Base-by-base conservation (phyloP, 805 yeast species). In the Sugiyamaella americana region DNA sequence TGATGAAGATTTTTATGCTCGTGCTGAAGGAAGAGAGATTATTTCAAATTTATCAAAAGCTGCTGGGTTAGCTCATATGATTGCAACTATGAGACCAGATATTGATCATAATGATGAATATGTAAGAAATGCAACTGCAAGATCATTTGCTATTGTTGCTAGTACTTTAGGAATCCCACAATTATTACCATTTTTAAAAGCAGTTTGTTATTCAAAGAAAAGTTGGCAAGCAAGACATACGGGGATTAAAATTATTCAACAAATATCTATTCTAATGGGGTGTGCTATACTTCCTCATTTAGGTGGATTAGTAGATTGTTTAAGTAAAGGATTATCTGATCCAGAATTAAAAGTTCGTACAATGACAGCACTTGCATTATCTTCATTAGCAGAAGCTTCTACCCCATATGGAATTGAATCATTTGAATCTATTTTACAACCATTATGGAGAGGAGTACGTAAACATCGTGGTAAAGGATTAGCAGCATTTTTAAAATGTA, bases 381-480 rank as follows among this genome's bases (percentile, higher is more conserved):
- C 89, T 0, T 75, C 82, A 1, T 63, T 91, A 29, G 97, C 97
- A 0, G 89, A 85, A 42, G 80, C 86, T 5, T 77, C 87, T 3
- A 71, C 78, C 19, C 98, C 98, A 0, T 87, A 84, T 64, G 98
- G 98, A 40, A 83, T 86, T 46, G 96, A 87, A 56, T 79, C 91
- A 0, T 89, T 91, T 61, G 94, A 88, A 56, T 65, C 66, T 0
- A 71, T 81, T 0, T 59, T 91, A 30, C 91, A 85, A 46, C 84
- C 87, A 0, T 66, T 87, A 4, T 88, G 96, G 95, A 65, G 69
- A 8, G 96, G 95, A 3, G 74, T 87, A 20, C 74, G 79, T 40
- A 73, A 73, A 35, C 93, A 85, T 52, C 70, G 95, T 51, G 97
- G 97, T 3, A 77, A 79, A 55, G 73, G 80, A 0, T 69, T 88